Evolutionary conservation across 768 basidiomycete species (phyloP).

Genomic region (Suillus subluteus): DNA sequence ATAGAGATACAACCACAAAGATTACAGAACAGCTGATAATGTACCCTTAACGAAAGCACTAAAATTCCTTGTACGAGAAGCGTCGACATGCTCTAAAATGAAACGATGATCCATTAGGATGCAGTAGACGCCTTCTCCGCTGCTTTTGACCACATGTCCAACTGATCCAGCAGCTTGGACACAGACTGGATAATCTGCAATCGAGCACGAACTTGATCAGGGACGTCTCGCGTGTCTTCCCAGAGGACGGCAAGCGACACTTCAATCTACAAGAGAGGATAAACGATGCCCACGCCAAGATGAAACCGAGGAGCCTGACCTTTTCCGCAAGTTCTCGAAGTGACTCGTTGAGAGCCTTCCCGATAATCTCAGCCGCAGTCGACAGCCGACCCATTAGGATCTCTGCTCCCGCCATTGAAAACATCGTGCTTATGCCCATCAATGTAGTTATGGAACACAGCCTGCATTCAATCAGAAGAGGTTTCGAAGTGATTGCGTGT

Average conservation of each 20-base stretch:
- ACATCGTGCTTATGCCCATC: constrained; percentile 48
- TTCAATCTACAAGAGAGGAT: constrained; percentile 40
- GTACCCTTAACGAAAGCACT: neutral
- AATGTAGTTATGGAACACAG: constrained; percentile 51
- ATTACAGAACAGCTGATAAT: neutral
- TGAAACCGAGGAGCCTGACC: constrained; percentile 37
- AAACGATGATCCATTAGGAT: constrained; percentile 1
- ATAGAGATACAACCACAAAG: neutral
- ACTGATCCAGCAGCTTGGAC: constrained; percentile 43
- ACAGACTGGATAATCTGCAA: constrained; percentile 43
- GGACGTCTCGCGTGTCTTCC: constrained; percentile 56
- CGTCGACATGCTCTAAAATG: neutral
- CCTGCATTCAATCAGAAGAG: constrained; percentile 32
- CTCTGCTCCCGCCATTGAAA: constrained; percentile 56
- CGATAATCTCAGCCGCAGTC: constrained; percentile 52
- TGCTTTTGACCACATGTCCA: constrained; percentile 48
- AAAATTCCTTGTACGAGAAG: neutral
- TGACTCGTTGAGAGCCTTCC: constrained; percentile 48
- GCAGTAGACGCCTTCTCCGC: constrained; percentile 26
- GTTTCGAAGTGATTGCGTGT: neutral
- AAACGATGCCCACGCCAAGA: constrained; percentile 4
- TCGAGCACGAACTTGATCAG: constrained; percentile 45
- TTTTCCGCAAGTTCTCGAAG: constrained; percentile 58
- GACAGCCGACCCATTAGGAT: constrained; percentile 50
- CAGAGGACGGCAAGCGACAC: constrained; percentile 62